These are phyloP conservation scores for Peziza echinospora DNA, from an alignment of 495 filamentous ascomycete genomes.

Conservation along the genomic window DNA sequence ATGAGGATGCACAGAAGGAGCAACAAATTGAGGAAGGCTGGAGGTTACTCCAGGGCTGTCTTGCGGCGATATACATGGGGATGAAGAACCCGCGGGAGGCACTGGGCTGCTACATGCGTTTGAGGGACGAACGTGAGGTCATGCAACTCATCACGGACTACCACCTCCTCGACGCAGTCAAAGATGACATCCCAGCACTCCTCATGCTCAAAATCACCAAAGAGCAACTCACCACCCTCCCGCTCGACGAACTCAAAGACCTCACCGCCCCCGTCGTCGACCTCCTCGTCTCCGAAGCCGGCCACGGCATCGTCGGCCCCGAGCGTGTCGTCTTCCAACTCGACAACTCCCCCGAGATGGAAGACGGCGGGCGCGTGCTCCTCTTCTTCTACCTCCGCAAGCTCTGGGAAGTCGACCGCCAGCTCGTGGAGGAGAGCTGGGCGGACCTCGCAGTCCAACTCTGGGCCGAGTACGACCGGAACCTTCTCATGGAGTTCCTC, in stretches of 20 bases:
- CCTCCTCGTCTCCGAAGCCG: slow-evolving; percentile 74
- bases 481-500: slow-evolving; percentile 68
- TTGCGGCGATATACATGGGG: slow-evolving; percentile 65
- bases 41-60: slow-evolving; percentile 57
- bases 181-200: slow-evolving; percentile 73
- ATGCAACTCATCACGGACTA: slow-evolving; percentile 67
- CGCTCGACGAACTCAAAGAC: slow-evolving; percentile 48
- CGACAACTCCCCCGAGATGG: slow-evolving; percentile 22
- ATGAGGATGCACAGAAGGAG: slow-evolving; percentile 7
- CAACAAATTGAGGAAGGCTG: slow-evolving; percentile 36
- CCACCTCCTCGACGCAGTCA: slow-evolving; percentile 63
- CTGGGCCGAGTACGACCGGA: slow-evolving; percentile 63
- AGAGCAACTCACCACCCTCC: slow-evolving; percentile 42
- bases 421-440: slow-evolving; percentile 53
- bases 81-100: slow-evolving; percentile 62
- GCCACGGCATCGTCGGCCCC: slow-evolving; percentile 64
- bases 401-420: slow-evolving; percentile 51
- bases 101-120: slow-evolving; percentile 62
- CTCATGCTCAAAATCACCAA: slow-evolving; percentile 67
- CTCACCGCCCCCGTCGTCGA: slow-evolving; percentile 58
- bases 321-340: slow-evolving; percentile 59
- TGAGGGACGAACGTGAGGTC: slow-evolving; percentile 76
- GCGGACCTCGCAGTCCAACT: slow-evolving; percentile 61
- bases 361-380: slow-evolving; percentile 30
- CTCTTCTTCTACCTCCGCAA: slow-evolving; percentile 79